phyloP scores from a whole-genome alignment of 371 early-diverging fungal genomes.

The Capniomyces stellatus region DNA sequence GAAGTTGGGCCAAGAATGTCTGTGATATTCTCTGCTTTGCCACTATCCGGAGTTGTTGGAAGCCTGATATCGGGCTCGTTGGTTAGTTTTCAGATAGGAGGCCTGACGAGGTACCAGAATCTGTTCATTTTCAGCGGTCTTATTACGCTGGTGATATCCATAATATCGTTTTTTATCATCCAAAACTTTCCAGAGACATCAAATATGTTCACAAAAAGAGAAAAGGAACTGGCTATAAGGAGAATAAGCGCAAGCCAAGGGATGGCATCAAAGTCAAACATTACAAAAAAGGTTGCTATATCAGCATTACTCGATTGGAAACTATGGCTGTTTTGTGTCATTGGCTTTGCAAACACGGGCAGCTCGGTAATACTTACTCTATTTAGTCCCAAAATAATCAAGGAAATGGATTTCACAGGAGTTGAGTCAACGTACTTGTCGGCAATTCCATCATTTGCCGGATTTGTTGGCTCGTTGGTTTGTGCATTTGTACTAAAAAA shows the following conservation, averaged over 20 bases:
- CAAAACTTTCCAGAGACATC: slow-evolving; percentile 19
- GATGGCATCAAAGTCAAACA: slow-evolving; percentile 3
- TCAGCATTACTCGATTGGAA: slow-evolving; percentile 17
- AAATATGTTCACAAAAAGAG: slow-evolving; percentile 14
- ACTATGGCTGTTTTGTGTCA: slow-evolving; percentile 18
- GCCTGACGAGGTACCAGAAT: slow-evolving; percentile 36
- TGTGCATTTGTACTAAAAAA: slow-evolving; percentile 10
- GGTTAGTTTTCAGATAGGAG: slow-evolving; percentile 14
- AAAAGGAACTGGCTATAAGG: slow-evolving; percentile 9
- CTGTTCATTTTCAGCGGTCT: slow-evolving; percentile 32
- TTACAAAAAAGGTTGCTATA: slow-evolving; percentile 8
- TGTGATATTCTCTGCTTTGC: slow-evolving; percentile 25
- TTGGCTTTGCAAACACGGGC: slow-evolving; percentile 13
- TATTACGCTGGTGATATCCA: slow-evolving; percentile 24
- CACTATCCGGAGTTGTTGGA: slow-evolving; percentile 29
- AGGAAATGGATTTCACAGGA: slow-evolving; percentile 25
- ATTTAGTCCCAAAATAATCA: slow-evolving; percentile 25
- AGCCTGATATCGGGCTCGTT: slow-evolving; percentile 27
- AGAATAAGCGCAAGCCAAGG: slow-evolving; percentile 12
- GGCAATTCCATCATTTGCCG: slow-evolving; percentile 19
- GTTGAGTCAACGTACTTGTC: slow-evolving; percentile 25
- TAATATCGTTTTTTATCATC: slow-evolving; percentile 9
- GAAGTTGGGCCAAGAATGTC: slow-evolving; percentile 25
- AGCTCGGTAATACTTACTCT: slow-evolving; percentile 14
- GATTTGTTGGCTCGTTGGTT: slow-evolving; percentile 12